phyloP scores from a whole-genome alignment of 768 basidiomycete genomes.

The Lactifluus echinatus region DNA sequence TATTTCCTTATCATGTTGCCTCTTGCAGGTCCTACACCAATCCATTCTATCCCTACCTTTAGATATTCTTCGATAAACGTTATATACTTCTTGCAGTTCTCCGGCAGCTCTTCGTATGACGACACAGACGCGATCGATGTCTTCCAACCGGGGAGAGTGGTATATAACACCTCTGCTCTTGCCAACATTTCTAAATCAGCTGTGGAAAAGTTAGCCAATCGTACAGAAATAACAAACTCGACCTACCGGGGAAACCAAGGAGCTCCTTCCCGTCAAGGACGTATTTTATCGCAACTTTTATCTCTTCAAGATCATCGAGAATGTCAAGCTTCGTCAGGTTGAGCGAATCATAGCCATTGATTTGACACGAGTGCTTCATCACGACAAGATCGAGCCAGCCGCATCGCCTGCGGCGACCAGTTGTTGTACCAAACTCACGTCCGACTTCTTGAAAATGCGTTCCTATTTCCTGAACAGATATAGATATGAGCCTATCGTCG shows the following conservation, averaged over 20 bases:
- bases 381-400: slow-evolving; percentile 98
- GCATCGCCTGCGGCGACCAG: slow-evolving; percentile 85
- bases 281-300: slow-evolving; percentile 85
- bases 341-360: slow-evolving; percentile 91
- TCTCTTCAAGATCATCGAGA: slow-evolving; percentile 73
- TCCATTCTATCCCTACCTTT: slow-evolving; percentile 75
- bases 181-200: slow-evolving; percentile 82
- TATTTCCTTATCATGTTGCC: slow-evolving; percentile 57
- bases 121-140: slow-evolving; percentile 55
- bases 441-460: slow-evolving; percentile 90
- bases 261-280: slow-evolving; percentile 67
- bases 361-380: slow-evolving; percentile 80
- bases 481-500: background rate
- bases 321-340: slow-evolving; percentile 97
- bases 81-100: slow-evolving; percentile 78
- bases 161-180: slow-evolving; percentile 76
- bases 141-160: slow-evolving; percentile 89
- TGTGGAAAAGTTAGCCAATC: slow-evolving; percentile 23
- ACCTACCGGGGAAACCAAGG: slow-evolving; percentile 73
- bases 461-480: slow-evolving; percentile 53
- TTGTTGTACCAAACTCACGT: slow-evolving; percentile 84
- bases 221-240: slow-evolving; percentile 22
- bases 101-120: slow-evolving; percentile 69
- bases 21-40: slow-evolving; percentile 84
- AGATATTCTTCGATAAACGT: slow-evolving; percentile 75